These are phyloP conservation scores for Epicoccum nigrum DNA, from an alignment of 2,329 filamentous ascomycete species.

Conservation along the genomic window DNA sequence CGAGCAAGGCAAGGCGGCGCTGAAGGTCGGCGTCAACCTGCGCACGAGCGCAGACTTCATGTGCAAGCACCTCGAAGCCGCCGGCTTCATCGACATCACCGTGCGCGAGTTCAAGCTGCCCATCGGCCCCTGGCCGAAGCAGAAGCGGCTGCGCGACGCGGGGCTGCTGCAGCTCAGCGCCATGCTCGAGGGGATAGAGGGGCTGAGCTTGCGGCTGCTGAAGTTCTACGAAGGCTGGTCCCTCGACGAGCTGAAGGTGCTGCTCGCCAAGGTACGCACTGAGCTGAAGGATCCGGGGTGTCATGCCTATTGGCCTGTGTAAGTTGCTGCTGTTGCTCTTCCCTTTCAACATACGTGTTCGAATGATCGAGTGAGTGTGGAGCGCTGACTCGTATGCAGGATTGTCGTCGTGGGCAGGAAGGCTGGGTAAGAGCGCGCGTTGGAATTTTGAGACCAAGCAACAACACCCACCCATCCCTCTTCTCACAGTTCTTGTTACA, in stretches of 20 bases:
- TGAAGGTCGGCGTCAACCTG: slow-evolving; percentile 28
- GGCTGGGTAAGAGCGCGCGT: neutral
- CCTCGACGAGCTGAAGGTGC: slow-evolving; percentile 40
- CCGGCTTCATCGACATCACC: slow-evolving; percentile 29
- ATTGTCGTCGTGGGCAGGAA: slow-evolving; percentile 10
- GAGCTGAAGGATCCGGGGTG: slow-evolving; percentile 38
- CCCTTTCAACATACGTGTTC: too few relatives aligned
- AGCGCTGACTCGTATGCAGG: neutral
- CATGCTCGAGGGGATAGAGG: slow-evolving; percentile 39
- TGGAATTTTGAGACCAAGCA: neutral
- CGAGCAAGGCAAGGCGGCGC: slow-evolving; percentile 28
- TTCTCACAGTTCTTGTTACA: too few relatives aligned
- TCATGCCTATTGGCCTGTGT: slow-evolving; percentile 41
- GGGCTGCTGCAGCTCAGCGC: slow-evolving; percentile 36
- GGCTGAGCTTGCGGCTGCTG: slow-evolving; percentile 29
- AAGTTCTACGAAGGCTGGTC: slow-evolving; percentile 35
- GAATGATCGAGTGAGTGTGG: too few relatives aligned
- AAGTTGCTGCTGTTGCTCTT: slow-evolving; percentile 17
- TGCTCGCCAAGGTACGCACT: slow-evolving; percentile 38
- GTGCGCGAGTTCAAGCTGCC: slow-evolving; percentile 30
- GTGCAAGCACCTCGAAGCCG: slow-evolving; percentile 20
- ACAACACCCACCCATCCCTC: neutral
- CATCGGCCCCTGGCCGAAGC: slow-evolving; percentile 30
- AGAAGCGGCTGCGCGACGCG: slow-evolving; percentile 28
- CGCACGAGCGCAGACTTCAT: slow-evolving; percentile 31